Evolutionary conservation across 2,329 filamentous ascomycete species (phyloP).

Genomic region (Plenodomus biglobosus): DNA sequence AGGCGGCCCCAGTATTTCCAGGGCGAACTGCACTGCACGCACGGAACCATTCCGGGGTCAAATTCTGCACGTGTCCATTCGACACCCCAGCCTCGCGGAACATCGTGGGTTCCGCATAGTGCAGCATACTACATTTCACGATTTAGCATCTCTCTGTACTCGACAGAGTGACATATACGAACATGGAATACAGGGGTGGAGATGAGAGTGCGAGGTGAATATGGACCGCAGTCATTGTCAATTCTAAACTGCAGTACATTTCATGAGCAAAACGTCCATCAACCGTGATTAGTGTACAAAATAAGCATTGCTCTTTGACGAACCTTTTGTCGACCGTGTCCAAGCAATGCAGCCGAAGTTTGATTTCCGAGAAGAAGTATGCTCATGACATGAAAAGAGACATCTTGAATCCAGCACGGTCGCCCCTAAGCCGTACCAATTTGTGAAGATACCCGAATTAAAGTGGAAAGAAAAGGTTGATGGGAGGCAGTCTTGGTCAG

Average conservation of each 20-base stretch:
- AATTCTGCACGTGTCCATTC: too few species aligned
- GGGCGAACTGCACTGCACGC: too few species aligned
- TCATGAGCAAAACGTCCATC: conserved; percentile 11
- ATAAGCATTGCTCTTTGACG: conserved; percentile 9
- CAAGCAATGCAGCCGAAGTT: conserved; percentile 7
- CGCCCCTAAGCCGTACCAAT: conserved; percentile 12
- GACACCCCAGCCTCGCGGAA: too few species aligned
- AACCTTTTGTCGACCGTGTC: conserved; percentile 10
- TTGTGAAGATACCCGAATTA: conserved; percentile 14
- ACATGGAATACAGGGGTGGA: not conserved
- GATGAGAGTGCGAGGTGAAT: not conserved
- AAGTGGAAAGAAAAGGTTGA: conserved; percentile 3
- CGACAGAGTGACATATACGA: too few species aligned
- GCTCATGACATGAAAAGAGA: conserved; percentile 8
- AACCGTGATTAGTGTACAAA: conserved; percentile 29
- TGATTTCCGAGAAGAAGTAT: conserved; percentile 9
- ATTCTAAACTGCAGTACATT: conserved; percentile 20
- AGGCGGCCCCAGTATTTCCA: conserved; percentile 2
- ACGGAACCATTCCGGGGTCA: conserved; percentile 5
- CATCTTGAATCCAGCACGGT: conserved; percentile 12
- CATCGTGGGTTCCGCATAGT: too few species aligned
- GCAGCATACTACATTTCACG: too few species aligned
- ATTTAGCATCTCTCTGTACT: too few species aligned
- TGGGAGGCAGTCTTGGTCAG: not conserved
- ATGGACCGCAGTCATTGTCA: conserved; percentile 12